These are phyloP conservation scores for Penicillium waksmanii DNA, from an alignment of 495 filamentous ascomycete genomes.

Conservation along the genomic window DNA sequence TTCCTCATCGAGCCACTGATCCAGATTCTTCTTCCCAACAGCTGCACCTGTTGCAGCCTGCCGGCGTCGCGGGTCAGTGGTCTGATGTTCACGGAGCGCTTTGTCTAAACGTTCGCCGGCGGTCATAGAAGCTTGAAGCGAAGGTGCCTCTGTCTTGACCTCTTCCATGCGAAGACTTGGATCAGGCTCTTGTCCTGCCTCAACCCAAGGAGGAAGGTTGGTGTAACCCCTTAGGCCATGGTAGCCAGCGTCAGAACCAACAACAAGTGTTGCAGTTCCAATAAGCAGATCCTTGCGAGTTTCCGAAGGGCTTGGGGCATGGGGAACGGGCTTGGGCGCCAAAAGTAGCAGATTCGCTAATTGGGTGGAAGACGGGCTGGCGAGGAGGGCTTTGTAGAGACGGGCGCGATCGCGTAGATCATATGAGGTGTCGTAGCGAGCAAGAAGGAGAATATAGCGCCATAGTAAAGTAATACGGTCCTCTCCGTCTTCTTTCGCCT, in stretches of 20 bases:
- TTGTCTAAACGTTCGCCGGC: slow-evolving; percentile 69
- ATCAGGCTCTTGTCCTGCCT: slow-evolving; percentile 78
- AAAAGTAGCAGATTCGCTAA: slow-evolving; percentile 88
- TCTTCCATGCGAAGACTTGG: slow-evolving; percentile 63
- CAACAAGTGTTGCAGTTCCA: slow-evolving; percentile 81
- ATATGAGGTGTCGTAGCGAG: slow-evolving; percentile 91
- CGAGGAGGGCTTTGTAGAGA: slow-evolving; percentile 82
- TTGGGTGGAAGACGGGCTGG: slow-evolving; percentile 72
- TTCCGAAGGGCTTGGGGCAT: slow-evolving; percentile 82
- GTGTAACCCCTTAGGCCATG: slow-evolving; percentile 77
- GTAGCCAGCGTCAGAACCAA: slow-evolving; percentile 73
- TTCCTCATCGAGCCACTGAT: slow-evolving; percentile 79
- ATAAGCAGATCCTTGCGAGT: slow-evolving; percentile 73
- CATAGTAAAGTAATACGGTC: slow-evolving; percentile 76
- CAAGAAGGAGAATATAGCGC: slow-evolving; percentile 81
- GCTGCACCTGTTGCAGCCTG: slow-evolving; percentile 14
- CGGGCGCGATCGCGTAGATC: slow-evolving; percentile 90
- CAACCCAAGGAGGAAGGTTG: slow-evolving; percentile 81
- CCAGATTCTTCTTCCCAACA: slow-evolving; percentile 68
- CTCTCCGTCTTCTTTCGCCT: slow-evolving; percentile 47
- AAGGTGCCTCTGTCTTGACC: slow-evolving; percentile 33
- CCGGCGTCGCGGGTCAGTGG: slow-evolving; percentile 23
- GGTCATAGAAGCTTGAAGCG: slow-evolving; percentile 45
- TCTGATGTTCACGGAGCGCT: slow-evolving; percentile 48
- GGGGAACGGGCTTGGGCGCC: slow-evolving; percentile 91